Base-by-base conservation (phyloP, 306 rosid species). In the Cucumis melo region DNA sequence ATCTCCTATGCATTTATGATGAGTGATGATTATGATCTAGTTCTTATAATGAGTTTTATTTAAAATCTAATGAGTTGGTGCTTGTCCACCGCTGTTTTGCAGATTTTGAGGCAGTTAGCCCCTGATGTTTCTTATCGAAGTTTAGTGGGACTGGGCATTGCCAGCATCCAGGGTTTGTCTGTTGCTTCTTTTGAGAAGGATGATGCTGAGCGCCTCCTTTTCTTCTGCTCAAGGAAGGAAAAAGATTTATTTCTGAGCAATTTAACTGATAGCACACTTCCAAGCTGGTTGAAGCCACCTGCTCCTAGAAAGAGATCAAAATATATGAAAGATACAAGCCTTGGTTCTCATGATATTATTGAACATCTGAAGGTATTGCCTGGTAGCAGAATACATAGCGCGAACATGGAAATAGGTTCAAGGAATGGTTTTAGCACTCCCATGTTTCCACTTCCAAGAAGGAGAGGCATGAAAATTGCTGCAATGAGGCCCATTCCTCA, bases 401-500 rank as follows among this genome's bases (percentile, higher is more conserved):
- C 85, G 59, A 71, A 71, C 39, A 48, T 24, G 78, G 90, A 81
- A 58, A 71, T 79, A 62, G 86, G 83, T 80, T 51, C 80, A 77
- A 79, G 58, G 67, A 90, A 91, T 83, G 95, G 98, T 71, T 79
- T 81, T 70, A 81, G 88, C 79, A 82, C 81, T 51, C 83, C 96
- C 23, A 81, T 87, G 73, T 76, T 87, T 54, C 95, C 91, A 64
- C 71, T 87, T 56, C 91, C 91, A 60, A 88, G 93, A 51, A 87
- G 90, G 87, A 91, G 87, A 82, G 85, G 96, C 88, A 80, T 92
- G 83, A 94, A 92, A 88, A 88, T 92, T 63, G 93, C 97, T 59
- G 93, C 99, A 71, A 87, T 94, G 97, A 88, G 96, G 89, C 99
- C 97, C 61, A 92, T 94, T 81, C 99, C 99, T 82, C 97, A 86